Evolutionary conservation across 2,329 filamentous ascomycete genomes (phyloP).

Genomic region (Sporothrix inflata): DNA sequence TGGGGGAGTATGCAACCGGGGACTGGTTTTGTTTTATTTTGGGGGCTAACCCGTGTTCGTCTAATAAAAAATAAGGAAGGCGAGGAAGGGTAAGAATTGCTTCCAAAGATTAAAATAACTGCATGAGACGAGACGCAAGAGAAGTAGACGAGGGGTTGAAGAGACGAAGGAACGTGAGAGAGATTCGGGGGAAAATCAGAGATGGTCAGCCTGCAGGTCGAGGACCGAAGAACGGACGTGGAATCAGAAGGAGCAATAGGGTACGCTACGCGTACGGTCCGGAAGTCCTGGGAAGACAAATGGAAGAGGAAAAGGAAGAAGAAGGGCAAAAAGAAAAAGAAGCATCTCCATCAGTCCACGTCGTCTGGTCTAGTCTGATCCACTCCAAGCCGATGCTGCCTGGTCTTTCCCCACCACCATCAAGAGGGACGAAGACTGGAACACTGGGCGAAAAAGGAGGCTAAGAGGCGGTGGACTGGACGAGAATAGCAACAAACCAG

Average conservation of each 20-base stretch:
- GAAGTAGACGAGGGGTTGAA: neutral
- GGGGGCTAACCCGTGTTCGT: neutral
- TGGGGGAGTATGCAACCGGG: neutral
- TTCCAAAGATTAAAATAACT: neutral
- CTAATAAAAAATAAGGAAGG: neutral
- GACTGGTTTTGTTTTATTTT: neutral
- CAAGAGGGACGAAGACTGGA: neutral
- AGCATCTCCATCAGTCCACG: neutral
- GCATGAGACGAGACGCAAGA: conserved; percentile 12
- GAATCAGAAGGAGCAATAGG: neutral
- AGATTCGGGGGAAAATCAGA: neutral
- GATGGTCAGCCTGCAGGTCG: neutral
- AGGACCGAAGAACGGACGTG: neutral
- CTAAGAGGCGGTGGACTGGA: conserved; percentile 9
- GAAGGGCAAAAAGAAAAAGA: neutral
- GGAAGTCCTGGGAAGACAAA: conserved; percentile 3
- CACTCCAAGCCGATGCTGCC: neutral
- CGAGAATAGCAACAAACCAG: conserved; percentile 23
- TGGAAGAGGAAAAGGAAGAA: neutral
- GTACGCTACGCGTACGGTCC: conserved; percentile 5
- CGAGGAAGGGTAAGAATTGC: neutral
- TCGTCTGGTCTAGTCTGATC: neutral
- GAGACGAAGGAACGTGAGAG: neutral
- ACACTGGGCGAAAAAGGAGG: neutral
- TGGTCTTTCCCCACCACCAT: neutral